Conservation (phyloP, 441 rosid genomes). For the Bocquillonia castaneifolia region DNA sequence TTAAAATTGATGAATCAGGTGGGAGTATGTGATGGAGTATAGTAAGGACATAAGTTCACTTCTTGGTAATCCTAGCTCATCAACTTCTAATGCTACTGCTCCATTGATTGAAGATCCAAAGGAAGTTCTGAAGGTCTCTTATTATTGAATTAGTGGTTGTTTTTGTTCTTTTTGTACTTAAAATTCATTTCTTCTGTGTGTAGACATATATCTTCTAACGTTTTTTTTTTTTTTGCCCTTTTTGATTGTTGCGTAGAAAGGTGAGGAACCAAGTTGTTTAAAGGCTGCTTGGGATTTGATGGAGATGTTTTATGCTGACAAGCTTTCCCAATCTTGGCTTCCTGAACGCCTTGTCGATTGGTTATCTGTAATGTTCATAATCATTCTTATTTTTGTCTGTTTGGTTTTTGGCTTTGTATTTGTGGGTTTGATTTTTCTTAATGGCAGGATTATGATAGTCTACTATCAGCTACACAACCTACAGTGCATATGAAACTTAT, state of each 20-base stretch:
- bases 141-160: not conserved
- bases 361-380: constrained; percentile 64
- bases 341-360: constrained; percentile 84
- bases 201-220: no score
- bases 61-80: constrained; percentile 44
- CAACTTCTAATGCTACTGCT: constrained; percentile 18
- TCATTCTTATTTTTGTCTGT: not conserved
- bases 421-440: constrained; percentile 1
- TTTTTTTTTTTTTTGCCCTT: no score
- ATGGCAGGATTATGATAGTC: constrained; percentile 74
- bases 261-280: constrained; percentile 53
- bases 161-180: not conserved
- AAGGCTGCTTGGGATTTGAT: constrained; percentile 97
- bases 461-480: constrained; percentile 50
- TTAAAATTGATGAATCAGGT: constrained; percentile 36
- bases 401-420: not conserved
- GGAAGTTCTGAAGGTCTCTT: constrained; percentile 57
- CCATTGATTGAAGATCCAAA: constrained; percentile 58
- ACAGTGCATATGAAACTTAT: constrained; percentile 70
- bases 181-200: not conserved
- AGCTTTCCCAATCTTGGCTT: constrained; percentile 65
- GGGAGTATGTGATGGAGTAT: constrained; percentile 86
- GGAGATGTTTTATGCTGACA: constrained; percentile 83
- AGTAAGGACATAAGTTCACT: constrained; percentile 71
- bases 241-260: constrained; percentile 46